Conservation (phyloP, 129 eudicot species). For the Flaveria robusta region DNA sequence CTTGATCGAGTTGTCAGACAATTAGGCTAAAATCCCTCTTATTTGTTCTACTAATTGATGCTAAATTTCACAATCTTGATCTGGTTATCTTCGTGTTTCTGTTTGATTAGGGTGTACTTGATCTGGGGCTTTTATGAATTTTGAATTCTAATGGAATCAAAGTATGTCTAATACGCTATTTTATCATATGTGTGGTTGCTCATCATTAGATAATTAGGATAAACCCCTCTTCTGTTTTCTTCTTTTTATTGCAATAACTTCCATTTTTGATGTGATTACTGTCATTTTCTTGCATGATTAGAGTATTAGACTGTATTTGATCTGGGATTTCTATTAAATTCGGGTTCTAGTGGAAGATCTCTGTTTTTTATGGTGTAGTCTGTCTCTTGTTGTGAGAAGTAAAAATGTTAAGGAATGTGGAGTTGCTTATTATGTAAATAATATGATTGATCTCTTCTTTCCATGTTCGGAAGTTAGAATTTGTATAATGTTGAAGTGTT, state of each 20-base stretch:
- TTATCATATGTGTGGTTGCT: neutral
- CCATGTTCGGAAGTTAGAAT: neutral
- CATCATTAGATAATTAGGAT: neutral
- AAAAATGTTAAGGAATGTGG: neutral
- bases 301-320: conserved; percentile 27
- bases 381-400: no score
- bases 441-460: conserved; percentile 13
- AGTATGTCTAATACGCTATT: neutral
- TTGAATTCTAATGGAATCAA: neutral
- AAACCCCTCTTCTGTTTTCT: neutral
- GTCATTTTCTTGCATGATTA: conserved; percentile 5
- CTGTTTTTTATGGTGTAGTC: neutral
- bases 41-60: neutral
- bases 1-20: conserved; percentile 8
- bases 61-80: neutral
- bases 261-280: conserved; percentile 7
- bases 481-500: neutral
- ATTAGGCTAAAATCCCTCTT: conserved; percentile 10
- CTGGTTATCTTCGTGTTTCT: neutral
- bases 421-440: conserved; percentile 6
- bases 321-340: conserved; percentile 7
- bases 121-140: neutral
- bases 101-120: neutral
- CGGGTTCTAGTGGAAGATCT: conserved; percentile 17
- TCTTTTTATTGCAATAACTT: neutral